phyloP scores from a whole-genome alignment of 805 yeast species.

The Saccharomyces cerevisiae region DNA sequence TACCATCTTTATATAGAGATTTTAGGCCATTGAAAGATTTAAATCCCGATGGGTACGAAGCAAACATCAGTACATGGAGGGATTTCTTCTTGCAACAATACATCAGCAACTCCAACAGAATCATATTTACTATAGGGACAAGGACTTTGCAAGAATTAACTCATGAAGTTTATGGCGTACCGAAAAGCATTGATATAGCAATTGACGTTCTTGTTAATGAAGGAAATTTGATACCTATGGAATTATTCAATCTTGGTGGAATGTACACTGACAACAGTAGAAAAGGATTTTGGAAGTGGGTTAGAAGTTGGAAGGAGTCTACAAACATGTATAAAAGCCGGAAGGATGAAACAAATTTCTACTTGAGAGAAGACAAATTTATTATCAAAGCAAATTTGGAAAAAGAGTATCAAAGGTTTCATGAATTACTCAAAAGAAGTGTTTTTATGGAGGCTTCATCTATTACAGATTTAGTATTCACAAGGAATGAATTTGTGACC shows the following conservation, averaged over 20 bases:
- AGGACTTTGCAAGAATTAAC: conserved; percentile 23
- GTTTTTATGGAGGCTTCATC: conserved; percentile 14
- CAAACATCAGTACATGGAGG: conserved; percentile 35
- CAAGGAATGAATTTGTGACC: conserved; percentile 12
- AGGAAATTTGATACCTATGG: conserved; percentile 24
- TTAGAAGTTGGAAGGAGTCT: conserved; percentile 4
- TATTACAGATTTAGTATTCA: conserved; percentile 19
- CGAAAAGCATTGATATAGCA: conserved; percentile 31
- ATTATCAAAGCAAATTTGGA: conserved; percentile 12
- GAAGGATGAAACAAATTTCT: conserved; percentile 7
- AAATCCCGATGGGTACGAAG: conserved; percentile 36
- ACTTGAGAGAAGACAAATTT: conserved; percentile 15
- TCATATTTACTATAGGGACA: conserved; percentile 25
- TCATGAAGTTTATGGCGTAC: conserved; percentile 28
- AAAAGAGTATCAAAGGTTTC: conserved; percentile 6
- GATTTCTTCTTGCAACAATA: conserved; percentile 16
- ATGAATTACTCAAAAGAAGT: conserved; percentile 6
- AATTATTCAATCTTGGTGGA: conserved; percentile 15
- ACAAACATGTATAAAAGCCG: conserved; percentile 9
- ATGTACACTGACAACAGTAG: conserved; percentile 1
- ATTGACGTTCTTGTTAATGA: conserved; percentile 27
- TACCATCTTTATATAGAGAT: conserved; percentile 34
- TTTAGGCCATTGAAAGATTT: conserved; percentile 31
- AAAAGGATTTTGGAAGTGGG: conserved; percentile 10
- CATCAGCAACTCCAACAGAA: conserved; percentile 4